Evolutionary conservation across 1,284 basidiomycete species (phyloP).

Genomic region (Blastosporella zonata): DNA sequence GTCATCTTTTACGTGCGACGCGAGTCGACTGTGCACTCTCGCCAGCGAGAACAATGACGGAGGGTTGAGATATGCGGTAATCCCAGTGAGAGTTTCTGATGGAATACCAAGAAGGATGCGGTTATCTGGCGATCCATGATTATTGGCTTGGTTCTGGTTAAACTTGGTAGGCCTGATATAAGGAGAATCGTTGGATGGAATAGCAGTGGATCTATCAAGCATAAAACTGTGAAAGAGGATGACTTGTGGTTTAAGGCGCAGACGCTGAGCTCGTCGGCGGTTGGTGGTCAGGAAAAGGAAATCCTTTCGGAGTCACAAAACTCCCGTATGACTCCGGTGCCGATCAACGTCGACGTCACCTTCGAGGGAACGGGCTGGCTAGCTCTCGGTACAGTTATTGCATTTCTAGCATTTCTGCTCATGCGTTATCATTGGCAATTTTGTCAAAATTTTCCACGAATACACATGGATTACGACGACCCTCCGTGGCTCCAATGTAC

Average conservation of each 20-base stretch:
- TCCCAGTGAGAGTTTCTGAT: constrained; percentile 72
- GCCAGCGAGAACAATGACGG: constrained; percentile 58
- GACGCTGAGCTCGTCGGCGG: constrained; percentile 6
- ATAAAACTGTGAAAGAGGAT: constrained; percentile 43
- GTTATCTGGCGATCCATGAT: constrained; percentile 49
- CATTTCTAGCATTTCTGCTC: too few species aligned
- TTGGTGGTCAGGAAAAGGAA: constrained; percentile 10
- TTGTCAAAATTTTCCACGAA: too few species aligned
- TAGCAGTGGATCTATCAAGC: constrained; percentile 45
- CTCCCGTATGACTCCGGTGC: not conserved
- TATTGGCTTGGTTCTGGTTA: constrained; percentile 28
- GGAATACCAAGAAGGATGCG: constrained; percentile 53
- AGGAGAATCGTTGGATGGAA: constrained; percentile 25
- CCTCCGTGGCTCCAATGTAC: too few species aligned
- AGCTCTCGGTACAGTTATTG: too few species aligned
- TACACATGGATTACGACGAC: too few species aligned
- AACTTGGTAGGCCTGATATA: constrained; percentile 26
- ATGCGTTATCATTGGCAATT: too few species aligned
- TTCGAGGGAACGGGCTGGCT: too few species aligned
- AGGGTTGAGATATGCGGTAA: constrained; percentile 77
- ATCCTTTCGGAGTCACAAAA: constrained; percentile 7
- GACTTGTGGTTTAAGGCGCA: constrained; percentile 8
- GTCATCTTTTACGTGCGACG: constrained; percentile 71
- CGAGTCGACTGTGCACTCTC: constrained; percentile 52
- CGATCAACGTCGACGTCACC: not conserved